Percentiles rank a stretch among this genome's conserved stretches.
Conservation (phyloP, 2,329 filamentous ascomycete genomes). For the Lasiodiplodia citricola region DNA sequence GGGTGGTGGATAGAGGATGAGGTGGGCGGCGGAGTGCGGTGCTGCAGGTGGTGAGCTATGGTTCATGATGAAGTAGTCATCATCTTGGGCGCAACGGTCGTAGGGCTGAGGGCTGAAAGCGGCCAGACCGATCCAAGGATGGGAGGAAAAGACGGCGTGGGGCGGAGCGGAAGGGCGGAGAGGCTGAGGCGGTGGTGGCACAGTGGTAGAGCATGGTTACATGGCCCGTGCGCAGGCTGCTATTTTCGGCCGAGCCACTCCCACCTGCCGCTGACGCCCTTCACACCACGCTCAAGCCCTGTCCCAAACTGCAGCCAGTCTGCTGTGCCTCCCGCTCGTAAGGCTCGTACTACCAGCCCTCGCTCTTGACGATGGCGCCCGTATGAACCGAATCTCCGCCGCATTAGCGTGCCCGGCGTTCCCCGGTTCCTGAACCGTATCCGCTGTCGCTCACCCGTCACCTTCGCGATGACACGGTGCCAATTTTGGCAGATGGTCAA, state of each 20-base stretch:
- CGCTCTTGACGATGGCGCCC: background rate
- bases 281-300: constrained; percentile 3
- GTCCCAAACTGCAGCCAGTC: background rate
- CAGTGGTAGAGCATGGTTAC: constrained; percentile 1
- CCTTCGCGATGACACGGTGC: constrained; percentile 9
- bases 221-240: constrained; percentile 11
- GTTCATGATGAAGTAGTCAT: background rate
- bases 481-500: constrained; percentile 2
- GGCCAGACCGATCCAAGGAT: background rate
- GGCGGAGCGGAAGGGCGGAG: constrained; percentile 10
- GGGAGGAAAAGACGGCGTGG: background rate
- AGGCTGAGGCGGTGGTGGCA: background rate
- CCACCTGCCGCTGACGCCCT: background rate
- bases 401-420: background rate
- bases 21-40: background rate
- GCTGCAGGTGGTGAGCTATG: background rate
- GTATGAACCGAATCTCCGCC: background rate
- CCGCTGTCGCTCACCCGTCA: background rate
- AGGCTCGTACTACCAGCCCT: constrained; percentile 16
- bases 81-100: background rate
- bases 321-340: background rate
- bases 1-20: background rate
- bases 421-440: background rate
- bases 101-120: background rate
- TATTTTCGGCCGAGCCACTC: constrained; percentile 15